Evolutionary conservation across 2,329 filamentous ascomycete genomes (phyloP).

Genomic region (Bipolaris cookei): DNA sequence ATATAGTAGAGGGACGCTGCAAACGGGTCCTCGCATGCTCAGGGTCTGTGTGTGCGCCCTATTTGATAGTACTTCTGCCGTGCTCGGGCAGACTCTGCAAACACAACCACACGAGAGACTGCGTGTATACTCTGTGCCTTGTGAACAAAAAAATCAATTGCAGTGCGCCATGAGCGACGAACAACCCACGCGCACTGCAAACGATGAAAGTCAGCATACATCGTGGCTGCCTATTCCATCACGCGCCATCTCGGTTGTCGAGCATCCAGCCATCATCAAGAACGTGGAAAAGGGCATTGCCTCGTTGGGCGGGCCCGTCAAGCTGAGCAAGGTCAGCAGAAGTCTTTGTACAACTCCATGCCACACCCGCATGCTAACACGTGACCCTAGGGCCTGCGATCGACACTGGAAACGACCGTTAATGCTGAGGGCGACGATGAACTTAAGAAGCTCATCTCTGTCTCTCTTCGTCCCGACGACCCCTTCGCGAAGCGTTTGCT

Average conservation of each 20-base stretch:
- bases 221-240: slow-evolving; percentile 60
- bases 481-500: slow-evolving; percentile 77
- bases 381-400: slow-evolving; percentile 33
- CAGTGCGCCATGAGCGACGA: slow-evolving; percentile 19
- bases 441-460: slow-evolving; percentile 61
- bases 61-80: not conserved
- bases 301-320: slow-evolving; percentile 64
- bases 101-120: not conserved
- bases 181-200: slow-evolving; percentile 9
- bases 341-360: slow-evolving; percentile 6
- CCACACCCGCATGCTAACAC: slow-evolving; percentile 17
- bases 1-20: not conserved
- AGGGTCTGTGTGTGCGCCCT: not conserved
- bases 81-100: not conserved
- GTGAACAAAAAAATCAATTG: not conserved
- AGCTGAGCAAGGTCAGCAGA: slow-evolving; percentile 58
- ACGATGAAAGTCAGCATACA: slow-evolving; percentile 20
- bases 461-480: slow-evolving; percentile 82
- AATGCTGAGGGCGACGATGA: slow-evolving; percentile 40
- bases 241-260: slow-evolving; percentile 64
- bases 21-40: not conserved
- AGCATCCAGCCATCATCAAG: slow-evolving; percentile 71
- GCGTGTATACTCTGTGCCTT: not conserved
- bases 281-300: slow-evolving; percentile 68
- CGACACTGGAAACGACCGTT: slow-evolving; percentile 32